Evolutionary conservation across 208 protist genomes (phyloP), one percentile per base, ranked within the genome.

Genomic region (Trypanosomatidae sp.): DNA sequence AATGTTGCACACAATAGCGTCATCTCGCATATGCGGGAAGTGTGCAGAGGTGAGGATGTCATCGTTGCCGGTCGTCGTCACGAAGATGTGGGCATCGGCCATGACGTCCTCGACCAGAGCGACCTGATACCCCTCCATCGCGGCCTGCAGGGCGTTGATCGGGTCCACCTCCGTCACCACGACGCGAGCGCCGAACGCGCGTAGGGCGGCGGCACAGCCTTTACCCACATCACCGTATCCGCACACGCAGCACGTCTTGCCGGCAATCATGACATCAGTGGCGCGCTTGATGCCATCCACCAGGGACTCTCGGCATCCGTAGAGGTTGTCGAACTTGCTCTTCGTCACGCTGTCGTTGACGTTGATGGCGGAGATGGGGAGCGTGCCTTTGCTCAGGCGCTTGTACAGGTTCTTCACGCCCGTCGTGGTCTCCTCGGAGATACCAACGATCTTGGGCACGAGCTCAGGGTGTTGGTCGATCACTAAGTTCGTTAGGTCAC

Each of bases 311-410:
- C 98, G 93, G 90, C 98, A 99, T 85, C 98, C 98, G 91, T 99
- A 99, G 46, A 99, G 80, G 95, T 99, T 99, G 90, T 99, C 99
- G 81, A 99, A 99, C 92, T 99, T 99, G 82, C 94, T 99, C 94
- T 99, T 99, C 71, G 99, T 99, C 47, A 99, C 98, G 76, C 94
- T 99, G 91, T 99, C 98, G 93, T 99, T 99, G 55, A 99, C 99
- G 91, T 99, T 99, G 91, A 99, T 99, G 82, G 99, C 98, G 67
- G 99, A 97, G 85, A 99, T 97, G 75, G 98, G 91, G 10, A 99
- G 95, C 69, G 91, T 90, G 69, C 97, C 97, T 59, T 89, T 85
- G 76, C 97, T 85, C 25, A 95, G 85, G 88, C 99, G 98, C 88
- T 99, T 93, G 90, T 99, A 98, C 44, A 99, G 90, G 86, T 98